Conservation (phyloP, 2,329 filamentous ascomycete genomes). For the Claviceps digitariae region DNA sequence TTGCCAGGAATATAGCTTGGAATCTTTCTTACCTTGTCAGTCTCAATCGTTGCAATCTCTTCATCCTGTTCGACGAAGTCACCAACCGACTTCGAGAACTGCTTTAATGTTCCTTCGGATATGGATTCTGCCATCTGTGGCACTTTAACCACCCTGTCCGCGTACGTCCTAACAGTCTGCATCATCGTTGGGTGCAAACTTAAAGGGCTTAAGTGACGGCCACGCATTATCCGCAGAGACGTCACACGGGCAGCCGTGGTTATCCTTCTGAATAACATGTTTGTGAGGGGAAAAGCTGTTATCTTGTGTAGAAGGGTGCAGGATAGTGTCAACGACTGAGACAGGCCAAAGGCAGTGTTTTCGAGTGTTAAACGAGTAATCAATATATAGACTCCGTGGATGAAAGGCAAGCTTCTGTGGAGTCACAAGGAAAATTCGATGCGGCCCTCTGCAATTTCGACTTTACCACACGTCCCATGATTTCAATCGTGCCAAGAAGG, state of each 20-base stretch:
- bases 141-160: conserved; percentile 81
- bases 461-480: too few relatives aligned
- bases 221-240: conserved; percentile 27
- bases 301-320: neutral
- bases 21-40: conserved; percentile 63
- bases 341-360: neutral
- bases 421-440: neutral
- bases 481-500: too few relatives aligned
- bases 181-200: conserved; percentile 36
- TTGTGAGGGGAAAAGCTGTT: conserved; percentile 5
- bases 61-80: conserved; percentile 93
- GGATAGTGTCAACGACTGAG: neutral
- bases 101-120: conserved; percentile 90
- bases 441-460: too few relatives aligned
- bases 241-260: conserved; percentile 29
- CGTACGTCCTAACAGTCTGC: conserved; percentile 48
- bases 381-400: neutral
- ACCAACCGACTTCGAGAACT: conserved; percentile 83
- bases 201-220: conserved; percentile 11
- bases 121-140: conserved; percentile 98
- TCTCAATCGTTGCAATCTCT: conserved; percentile 97
- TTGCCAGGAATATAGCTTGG: neutral
- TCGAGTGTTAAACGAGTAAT: neutral
- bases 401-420: neutral
- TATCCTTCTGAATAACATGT: conserved; percentile 31